Base-by-base conservation (phyloP, 1,284 basidiomycete species). In the Jaminaea rosea region DNA sequence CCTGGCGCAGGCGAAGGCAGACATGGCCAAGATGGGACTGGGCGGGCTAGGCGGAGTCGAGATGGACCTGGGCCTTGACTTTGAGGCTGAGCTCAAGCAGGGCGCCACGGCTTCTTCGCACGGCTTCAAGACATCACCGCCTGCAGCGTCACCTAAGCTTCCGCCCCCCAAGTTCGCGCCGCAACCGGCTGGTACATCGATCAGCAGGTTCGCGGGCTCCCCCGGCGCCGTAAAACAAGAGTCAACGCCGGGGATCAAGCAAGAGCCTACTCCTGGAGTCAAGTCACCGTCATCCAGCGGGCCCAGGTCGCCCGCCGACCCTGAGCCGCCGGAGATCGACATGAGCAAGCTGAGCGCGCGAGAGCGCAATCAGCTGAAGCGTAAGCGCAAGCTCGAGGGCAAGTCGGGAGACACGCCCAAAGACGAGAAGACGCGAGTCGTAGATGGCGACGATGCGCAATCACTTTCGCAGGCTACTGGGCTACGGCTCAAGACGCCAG, bases 311-410 rank as follows among this genome's bases (percentile, higher is more conserved):
- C n/a, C 9, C 34, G 39, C 39, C 13, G 19, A 13, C 13, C 39
- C 46, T 23, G 26, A 15, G 41, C 50, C 13, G 24, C 51, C 11
- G 37, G 65, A 62, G 7, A 55, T 65, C 32, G 65, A 67, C 49
- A 48, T 67, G 52, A 64, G 66, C 50, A 60, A 65, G 47, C 61
- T 73, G 39, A 69, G 66, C 39, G 88, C 88, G 15, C 81, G 90
- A 45, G 90, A 94, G 72, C 83, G 86, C 29, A 94, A 93, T 72
- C 81, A 88, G 44, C 78, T 93, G 29, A 94, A 94, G 72, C 81
- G 90, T 17, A 93, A 93, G 68, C 83, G 89, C 46, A 94, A 93
- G 69, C 79, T 82, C 13, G 88, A 88, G n/a, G 88, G 84, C 63
- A 76, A 76, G 46, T 21, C 39, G 39, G 29, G 29, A 8, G 29